Evolutionary conservation across 129 eudicot genomes (phyloP).

Genomic region (Gnaphalium uliginosum): DNA sequence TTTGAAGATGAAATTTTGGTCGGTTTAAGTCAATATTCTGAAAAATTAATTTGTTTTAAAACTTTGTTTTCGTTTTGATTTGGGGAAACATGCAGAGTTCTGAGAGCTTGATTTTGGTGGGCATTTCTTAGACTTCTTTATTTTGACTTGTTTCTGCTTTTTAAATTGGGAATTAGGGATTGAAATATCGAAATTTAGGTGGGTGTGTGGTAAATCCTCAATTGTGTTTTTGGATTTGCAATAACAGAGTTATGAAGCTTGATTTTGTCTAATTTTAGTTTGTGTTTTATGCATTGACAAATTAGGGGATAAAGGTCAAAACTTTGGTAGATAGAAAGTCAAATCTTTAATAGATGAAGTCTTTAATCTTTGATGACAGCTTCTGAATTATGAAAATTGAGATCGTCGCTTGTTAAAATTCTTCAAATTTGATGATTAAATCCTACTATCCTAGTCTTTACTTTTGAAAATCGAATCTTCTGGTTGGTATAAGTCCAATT

Average conservation of each 20-base stretch:
- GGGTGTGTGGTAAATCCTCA: background rate
- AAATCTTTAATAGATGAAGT: background rate
- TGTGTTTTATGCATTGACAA: background rate
- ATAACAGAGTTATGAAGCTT: conserved; percentile 1
- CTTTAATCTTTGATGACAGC: conserved; percentile 2
- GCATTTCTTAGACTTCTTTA: conserved; percentile 12
- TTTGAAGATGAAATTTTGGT: conserved; percentile 25
- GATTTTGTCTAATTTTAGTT: background rate
- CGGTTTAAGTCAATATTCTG: background rate
- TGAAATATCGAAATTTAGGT: background rate
- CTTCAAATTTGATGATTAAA: background rate
- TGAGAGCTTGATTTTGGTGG: conserved; percentile 11
- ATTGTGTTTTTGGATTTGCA: background rate
- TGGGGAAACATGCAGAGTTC: conserved; percentile 16
- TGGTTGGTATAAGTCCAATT: conserved; percentile 15
- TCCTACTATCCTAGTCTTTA: too few relatives aligned
- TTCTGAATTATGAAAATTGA: conserved; percentile 14
- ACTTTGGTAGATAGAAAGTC: conserved; percentile 14
- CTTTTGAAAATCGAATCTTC: too few relatives aligned
- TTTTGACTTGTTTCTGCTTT: conserved; percentile 6
- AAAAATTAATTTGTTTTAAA: background rate
- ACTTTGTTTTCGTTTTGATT: conserved; percentile 8
- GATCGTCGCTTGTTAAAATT: conserved; percentile 12
- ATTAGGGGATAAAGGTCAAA: conserved; percentile 20
- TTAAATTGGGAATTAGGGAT: conserved; percentile 8